Evolutionary conservation across 139 green algal genomes (phyloP), one percentile per base, ranked within the genome.

Genomic region (Picochlorum sp.): DNA sequence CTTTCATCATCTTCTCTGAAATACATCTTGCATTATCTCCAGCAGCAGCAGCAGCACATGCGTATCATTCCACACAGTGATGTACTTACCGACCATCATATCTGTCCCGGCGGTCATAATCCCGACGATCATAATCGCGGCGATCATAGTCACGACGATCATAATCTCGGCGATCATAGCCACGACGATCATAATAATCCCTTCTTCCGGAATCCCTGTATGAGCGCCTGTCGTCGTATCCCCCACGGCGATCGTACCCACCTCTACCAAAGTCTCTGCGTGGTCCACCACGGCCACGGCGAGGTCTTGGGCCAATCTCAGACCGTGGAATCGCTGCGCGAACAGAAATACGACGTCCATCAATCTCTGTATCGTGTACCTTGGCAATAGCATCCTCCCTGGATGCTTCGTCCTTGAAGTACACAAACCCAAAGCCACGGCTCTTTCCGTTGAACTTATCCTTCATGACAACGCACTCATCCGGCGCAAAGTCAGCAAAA

Each of bases 381-480:
- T 77, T 61, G 3, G 67, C 64, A n/a, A 90, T 82, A 11, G 85
- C 83, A 2, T 81, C 73, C 52, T 88, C 65, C 63, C 84, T 73
- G 46, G 80, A 70, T 34, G 59, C 62, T 65, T 81, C 68, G 49
- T 92, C 75, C 3, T 56, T 64, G 50, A 95, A 95, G 0, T 65
- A 85, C 0, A 95, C 88, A 58, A 95, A 95, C 45, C 88, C 87
- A 72, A 95, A 95, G 49, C 87, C 87, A 20, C 88, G 71, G 4
- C 83, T 86, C n/a, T 80, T 74, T 11, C 64, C 56, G 0, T 84
- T 89, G 26, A 79, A 62, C 46, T 73, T 79, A 58, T 90, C 84
- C 0, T 82, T 69, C 80, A 87, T 85, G 3, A 89, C 79, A 5
- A 63, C 58, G 3, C 78, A 79, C 0, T 65, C 46, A 0, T 34